Base-by-base conservation (phyloP, 1,284 basidiomycete species). In the Sanghuangporus weigelae region DNA sequence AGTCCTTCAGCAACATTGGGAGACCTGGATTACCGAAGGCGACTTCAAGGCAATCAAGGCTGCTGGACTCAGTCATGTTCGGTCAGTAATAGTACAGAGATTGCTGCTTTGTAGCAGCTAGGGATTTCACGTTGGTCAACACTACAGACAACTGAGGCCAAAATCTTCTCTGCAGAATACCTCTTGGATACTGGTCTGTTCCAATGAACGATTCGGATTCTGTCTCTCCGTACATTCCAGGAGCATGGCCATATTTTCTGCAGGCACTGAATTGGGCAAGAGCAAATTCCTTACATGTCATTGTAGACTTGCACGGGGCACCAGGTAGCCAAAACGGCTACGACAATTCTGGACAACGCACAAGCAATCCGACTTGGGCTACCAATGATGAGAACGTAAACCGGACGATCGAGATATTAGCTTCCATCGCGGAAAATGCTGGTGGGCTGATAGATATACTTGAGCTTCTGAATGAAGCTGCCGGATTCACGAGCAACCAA, bases 311-410 rank as follows among this genome's bases (percentile, higher is more conserved):
- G 19, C 86, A 89, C 67, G 86, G 85, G 35, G 86, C 86, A 0
- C 86, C 85, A 0, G 86, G 85, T 23, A 86, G 84, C 40, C 86
- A 89, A 71, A 90, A 90, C 67, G 87, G 87, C 1, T 93, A 86
- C 73, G 93, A 95, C 75, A 94, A 94, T 75, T 92, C 89, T 12
- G 94, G 94, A 5, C 87, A 88, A 67, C 78, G 84, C n/a, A 86
- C 81, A 0, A 78, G 78, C 14, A 75, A 77, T 54, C 84, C 89
- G 8, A 73, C 79, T 57, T 95, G 90, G 90, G 86, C 83, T 0
- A 71, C 74, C 21, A 81, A 84, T 63, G 72, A 79, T 1, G 73
- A 75, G 31, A 85, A 90, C 69, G 76, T 92, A 40, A 76, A 80
- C 14, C 79, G 89, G 16, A 91, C 92, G 1, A 75, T 91, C 21